Evolutionary conservation across 2,329 filamentous ascomycete genomes (phyloP), one percentile per base, ranked within the genome.

Genomic region (Botrytis elliptica): DNA sequence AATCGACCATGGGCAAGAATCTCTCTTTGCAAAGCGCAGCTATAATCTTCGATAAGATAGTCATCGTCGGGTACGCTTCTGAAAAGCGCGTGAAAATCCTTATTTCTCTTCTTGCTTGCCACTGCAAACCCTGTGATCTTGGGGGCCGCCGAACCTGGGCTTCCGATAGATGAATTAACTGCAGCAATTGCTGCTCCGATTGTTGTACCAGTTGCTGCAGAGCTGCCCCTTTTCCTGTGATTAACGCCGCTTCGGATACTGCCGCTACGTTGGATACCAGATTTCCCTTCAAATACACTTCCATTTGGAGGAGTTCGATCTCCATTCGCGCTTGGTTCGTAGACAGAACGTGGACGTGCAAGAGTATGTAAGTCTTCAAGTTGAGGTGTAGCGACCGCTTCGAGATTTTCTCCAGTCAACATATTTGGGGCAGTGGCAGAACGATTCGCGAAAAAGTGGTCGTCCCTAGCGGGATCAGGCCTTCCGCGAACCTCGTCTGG

Each of bases 31-130:
- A 99, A 83, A 6, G 96, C 96, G 81, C 96, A 98, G 82, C 96
- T 98, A 82, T 98, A 99, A 82, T 99, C 96, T 81, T 99, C 96
- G 77, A 99, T 98, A 40, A 99, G 87, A 81, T 97, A 98, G 82
- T 99, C 96, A 79, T 99, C 96, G 77, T 98, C 95, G 1, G 97
- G 96, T 0, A 99, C 96, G 81, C 95, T 98, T 83, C 96, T 93
- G 86, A 99, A 99, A 3, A 97, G 85, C 74, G 88, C 89, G 82
- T 99, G 96, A 79, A 98, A 99, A 80, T 98, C 96, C 67, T 94
- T 90, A 83, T 99, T 99, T 73, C 97, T 90, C 84, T 96, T 98
- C 82, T 97, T 97, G 81, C 93, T 97, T 67, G 96, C 96, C 76
- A 98, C 94, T 68, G 96, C 95, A 81, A 99, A 99, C 0, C 96